These are phyloP conservation scores for Misopates orontium DNA, from an alignment of 257 asterid genomes.

Conservation along the genomic window DNA sequence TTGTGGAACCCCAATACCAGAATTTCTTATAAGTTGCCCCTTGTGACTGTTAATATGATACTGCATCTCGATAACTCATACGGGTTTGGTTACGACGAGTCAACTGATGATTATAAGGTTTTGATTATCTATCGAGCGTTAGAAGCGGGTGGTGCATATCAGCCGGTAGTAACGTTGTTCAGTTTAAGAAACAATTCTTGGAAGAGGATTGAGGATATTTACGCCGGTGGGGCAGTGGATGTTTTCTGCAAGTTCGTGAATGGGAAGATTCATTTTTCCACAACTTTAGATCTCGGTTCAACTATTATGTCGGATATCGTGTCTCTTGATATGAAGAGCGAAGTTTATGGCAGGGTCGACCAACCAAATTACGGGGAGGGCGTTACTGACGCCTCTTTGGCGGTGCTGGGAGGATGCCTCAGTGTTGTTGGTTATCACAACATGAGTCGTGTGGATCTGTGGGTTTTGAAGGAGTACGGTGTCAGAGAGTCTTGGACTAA, in stretches of 20 bases:
- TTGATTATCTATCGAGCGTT: constrained; percentile 34
- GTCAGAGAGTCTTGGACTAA: constrained; percentile 47
- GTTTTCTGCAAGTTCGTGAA: constrained; percentile 36
- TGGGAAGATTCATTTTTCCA: constrained; percentile 51
- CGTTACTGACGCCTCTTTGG: constrained; percentile 21
- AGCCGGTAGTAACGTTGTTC: constrained; percentile 36
- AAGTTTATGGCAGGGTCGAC: constrained; percentile 40
- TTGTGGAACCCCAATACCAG: constrained; percentile 56
- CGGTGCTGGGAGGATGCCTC: constrained; percentile 39
- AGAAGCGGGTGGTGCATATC: constrained; percentile 19
- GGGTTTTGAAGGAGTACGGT: constrained; percentile 57
- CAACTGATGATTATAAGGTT: constrained; percentile 51
- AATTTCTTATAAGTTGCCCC: constrained; percentile 34
- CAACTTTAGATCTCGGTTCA: constrained; percentile 7
- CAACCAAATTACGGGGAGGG: constrained; percentile 39
- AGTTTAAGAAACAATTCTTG: constrained; percentile 47
- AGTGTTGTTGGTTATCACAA: constrained; percentile 32
- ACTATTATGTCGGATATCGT: constrained; percentile 32
- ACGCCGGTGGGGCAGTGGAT: constrained; percentile 31
- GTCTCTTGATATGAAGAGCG: constrained; percentile 42
- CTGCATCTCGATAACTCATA: constrained; percentile 28
- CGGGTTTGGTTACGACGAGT: constrained; percentile 50
- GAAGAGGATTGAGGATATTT: constrained; percentile 40
- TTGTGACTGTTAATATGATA: constrained; percentile 1
- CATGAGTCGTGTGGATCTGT: constrained; percentile 30